Evolutionary conservation across 345 rosid genomes (phyloP), one percentile per base, ranked within the genome.

Genomic region (Pistacia vera): DNA sequence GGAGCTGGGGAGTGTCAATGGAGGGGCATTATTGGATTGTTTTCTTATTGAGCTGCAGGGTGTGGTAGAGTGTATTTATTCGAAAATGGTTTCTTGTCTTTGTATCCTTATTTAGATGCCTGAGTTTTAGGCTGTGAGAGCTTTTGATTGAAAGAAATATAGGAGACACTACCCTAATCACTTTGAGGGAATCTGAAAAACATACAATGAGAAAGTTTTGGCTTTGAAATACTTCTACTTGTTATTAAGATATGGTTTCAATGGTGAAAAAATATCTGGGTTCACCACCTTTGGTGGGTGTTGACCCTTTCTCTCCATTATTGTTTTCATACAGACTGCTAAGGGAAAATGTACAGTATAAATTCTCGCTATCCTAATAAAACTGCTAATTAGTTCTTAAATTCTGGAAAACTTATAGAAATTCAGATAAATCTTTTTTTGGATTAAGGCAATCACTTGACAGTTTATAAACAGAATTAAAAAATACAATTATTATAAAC

Each of bases 31-130:
- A 63, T 62, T 49, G 51, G 30, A 28, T 71, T 63, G 65, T 72
- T 49, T 48, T 46, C 46, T 48, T 46, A 33, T 48, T 33, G 69
- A 74, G 78, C 66, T 62, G 46, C 54, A 9, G 70, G 74, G 58
- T 18, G 57, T 79, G 77, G 74, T 66, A 48, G 22, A 72, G 54
- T 54, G 72, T 56, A 55, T 57, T 30, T 57, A 22, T 57, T 57
- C 2, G 44, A 48, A 66, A 65, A 55, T 38, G 54, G 33, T 74
- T 38, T 64, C 77, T 62, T 73, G 33, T 16, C 63, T 64, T 55
- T 41, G 71, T 54, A 41, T 74, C 56, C 11, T 54, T 20, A 38
- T 55, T 74, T 66, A 36, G 14, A 63, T 52, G 61, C 71, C 71
- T 67, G 41, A 46, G 35, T 46, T 66, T 12, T 66, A 63, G 67